Conservation (phyloP, 2,329 filamentous ascomycete genomes). For the Tolypocladium pustulatum region DNA sequence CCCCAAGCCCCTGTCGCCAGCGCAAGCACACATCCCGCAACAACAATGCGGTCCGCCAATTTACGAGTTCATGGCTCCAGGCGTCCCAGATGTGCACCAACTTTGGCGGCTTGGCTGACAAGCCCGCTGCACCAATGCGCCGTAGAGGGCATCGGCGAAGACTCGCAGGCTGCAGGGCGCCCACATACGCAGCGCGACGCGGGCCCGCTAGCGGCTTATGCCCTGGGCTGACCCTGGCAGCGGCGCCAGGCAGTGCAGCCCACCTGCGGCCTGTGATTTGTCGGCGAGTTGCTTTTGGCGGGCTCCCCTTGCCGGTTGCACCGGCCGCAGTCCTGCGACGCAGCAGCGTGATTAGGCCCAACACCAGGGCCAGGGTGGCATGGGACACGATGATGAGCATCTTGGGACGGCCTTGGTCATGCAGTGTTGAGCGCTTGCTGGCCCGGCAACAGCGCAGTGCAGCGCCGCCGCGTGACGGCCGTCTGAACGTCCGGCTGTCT, state of each 20-base stretch:
- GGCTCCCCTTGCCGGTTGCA: neutral
- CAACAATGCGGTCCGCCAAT: neutral
- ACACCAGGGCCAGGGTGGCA: neutral
- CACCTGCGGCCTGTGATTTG: conserved; percentile 1
- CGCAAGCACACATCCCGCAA: neutral
- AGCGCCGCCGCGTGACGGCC: neutral
- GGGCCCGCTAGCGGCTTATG: neutral
- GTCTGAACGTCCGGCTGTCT: neutral
- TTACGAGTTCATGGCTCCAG: neutral
- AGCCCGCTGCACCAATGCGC: neutral
- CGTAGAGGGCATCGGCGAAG: neutral
- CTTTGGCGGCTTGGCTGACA: neutral
- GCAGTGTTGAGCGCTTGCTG: conserved; percentile 1
- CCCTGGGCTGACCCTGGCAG: conserved; percentile 1
- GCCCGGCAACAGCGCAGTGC: conserved; percentile 2
- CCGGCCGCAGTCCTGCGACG: neutral
- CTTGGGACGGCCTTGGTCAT: neutral
- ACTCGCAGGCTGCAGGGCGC: neutral
- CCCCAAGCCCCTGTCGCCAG: neutral
- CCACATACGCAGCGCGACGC: neutral
- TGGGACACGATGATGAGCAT: neutral
- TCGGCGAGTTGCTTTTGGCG: neutral
- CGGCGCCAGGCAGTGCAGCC: conserved; percentile 1
- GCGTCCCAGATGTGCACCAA: neutral
- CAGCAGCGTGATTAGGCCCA: neutral